These are phyloP conservation scores for Neonectria sp. DNA, from an alignment of 2,329 filamentous ascomycete genomes.

Conservation along the genomic window DNA sequence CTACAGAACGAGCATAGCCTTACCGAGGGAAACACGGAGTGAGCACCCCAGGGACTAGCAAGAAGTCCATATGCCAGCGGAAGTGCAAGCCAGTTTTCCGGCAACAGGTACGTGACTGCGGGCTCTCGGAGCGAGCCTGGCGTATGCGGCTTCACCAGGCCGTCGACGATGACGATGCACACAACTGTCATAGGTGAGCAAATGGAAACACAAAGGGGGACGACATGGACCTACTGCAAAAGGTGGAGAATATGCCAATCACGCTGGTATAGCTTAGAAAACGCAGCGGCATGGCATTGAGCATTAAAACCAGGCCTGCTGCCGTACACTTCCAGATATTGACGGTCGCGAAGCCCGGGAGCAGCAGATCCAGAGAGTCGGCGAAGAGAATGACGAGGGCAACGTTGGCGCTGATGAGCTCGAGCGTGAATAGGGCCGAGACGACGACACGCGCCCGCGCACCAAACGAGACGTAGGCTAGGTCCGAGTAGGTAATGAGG, in stretches of 20 bases:
- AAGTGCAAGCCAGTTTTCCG: slow-evolving; percentile 87
- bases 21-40: slow-evolving; percentile 84
- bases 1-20: slow-evolving; percentile 27
- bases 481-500: slow-evolving; percentile 93
- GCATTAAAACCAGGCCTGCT: slow-evolving; percentile 81
- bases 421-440: slow-evolving; percentile 88
- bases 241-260: slow-evolving; percentile 90
- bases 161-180: slow-evolving; percentile 86
- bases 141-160: slow-evolving; percentile 82
- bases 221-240: slow-evolving; percentile 78
- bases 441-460: slow-evolving; percentile 84
- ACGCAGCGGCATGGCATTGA: slow-evolving; percentile 88
- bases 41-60: slow-evolving; percentile 80
- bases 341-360: slow-evolving; percentile 77
- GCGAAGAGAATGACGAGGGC: slow-evolving; percentile 94
- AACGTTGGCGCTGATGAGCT: slow-evolving; percentile 90
- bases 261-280: slow-evolving; percentile 92
- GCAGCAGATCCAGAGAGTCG: slow-evolving; percentile 85
- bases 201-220: background rate
- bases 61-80: slow-evolving; percentile 92
- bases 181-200: slow-evolving; percentile 71
- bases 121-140: slow-evolving; percentile 90
- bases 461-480: slow-evolving; percentile 93
- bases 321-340: slow-evolving; percentile 89
- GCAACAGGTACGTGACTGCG: slow-evolving; percentile 85